Percentiles rank a stretch among this genome's conserved stretches.
phyloP scores from a whole-genome alignment of 2,329 filamentous ascomycete genomes.

The Epichloe uncinata region DNA sequence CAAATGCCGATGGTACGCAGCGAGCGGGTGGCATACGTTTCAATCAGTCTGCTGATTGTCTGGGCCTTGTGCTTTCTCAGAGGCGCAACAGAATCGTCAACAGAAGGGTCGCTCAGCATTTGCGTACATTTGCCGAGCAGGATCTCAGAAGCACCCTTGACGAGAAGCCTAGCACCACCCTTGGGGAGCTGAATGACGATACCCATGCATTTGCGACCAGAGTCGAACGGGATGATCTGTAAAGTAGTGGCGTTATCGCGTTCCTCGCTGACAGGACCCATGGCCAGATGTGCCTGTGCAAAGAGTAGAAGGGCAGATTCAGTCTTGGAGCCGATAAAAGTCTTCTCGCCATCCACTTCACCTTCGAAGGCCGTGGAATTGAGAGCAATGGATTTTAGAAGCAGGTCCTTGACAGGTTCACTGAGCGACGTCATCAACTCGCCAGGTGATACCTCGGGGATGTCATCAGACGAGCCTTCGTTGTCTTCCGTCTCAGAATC shows the following conservation, averaged over 20 bases:
- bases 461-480: conserved; percentile 14
- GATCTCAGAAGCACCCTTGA: conserved; percentile 55
- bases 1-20: conserved; percentile 74
- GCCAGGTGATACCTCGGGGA: conserved; percentile 26
- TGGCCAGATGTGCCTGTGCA: conserved; percentile 51
- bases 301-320: conserved; percentile 62
- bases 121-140: conserved; percentile 43
- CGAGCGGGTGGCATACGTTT: conserved; percentile 64
- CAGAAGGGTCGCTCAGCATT: conserved; percentile 35
- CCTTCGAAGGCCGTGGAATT: conserved; percentile 69
- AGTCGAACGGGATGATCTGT: conserved; percentile 65
- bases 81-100: conserved; percentile 25
- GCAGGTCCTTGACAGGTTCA: conserved; percentile 34
- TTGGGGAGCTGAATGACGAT: conserved; percentile 39
- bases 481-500: conserved; percentile 13
- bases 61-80: conserved; percentile 40
- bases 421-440: conserved; percentile 35
- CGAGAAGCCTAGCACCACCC: conserved; percentile 40
- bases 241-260: conserved; percentile 45
- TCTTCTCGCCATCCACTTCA: conserved; percentile 50
- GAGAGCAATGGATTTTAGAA: conserved; percentile 46
- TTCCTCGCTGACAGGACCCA: conserved; percentile 51
- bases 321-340: conserved; percentile 66
- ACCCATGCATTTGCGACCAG: conserved; percentile 60
- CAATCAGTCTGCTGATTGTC: conserved; percentile 53